Evolutionary conservation across 148 eudicot species (phyloP).

Genomic region (Rhododendron molle): DNA sequence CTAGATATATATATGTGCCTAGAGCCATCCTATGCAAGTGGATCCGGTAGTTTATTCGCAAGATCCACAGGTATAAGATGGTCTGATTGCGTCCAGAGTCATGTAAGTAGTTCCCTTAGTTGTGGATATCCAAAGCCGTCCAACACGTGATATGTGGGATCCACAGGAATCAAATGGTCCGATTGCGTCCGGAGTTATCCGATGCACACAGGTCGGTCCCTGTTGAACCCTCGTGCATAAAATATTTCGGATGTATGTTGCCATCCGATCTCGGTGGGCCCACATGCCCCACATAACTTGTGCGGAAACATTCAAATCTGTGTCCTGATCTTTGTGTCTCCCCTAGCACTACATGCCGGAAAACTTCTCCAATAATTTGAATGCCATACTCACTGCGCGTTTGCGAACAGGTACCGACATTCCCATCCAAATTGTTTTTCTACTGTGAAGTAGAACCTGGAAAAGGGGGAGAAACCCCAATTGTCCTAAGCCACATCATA

Average conservation of each 20-base stretch:
- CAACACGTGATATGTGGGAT: neutral
- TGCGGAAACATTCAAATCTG: no score
- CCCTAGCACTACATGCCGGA: neutral
- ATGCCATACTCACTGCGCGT: neutral
- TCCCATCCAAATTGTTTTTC: constrained; percentile 85
- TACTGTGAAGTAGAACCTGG: constrained; percentile 83
- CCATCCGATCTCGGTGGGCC: no score
- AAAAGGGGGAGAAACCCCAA: constrained; percentile 89
- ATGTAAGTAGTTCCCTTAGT: no score
- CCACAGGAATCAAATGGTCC: no score
- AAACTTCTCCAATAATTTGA: neutral
- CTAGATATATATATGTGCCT: no score
- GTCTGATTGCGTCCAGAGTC: neutral
- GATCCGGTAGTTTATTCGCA: neutral
- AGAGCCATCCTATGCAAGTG: neutral
- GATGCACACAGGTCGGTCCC: neutral
- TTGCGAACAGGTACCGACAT: constrained; percentile 60
- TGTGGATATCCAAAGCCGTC: neutral
- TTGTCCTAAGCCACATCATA: constrained; percentile 82
- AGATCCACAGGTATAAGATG: neutral
- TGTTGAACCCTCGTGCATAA: neutral
- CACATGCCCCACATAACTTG: no score
- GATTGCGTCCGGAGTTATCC: neutral
- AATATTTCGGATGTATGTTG: neutral
- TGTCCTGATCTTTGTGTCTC: neutral